Evolutionary conservation across 164 flowering plant species (phyloP).

Genomic region (Tetracentron sinense): DNA sequence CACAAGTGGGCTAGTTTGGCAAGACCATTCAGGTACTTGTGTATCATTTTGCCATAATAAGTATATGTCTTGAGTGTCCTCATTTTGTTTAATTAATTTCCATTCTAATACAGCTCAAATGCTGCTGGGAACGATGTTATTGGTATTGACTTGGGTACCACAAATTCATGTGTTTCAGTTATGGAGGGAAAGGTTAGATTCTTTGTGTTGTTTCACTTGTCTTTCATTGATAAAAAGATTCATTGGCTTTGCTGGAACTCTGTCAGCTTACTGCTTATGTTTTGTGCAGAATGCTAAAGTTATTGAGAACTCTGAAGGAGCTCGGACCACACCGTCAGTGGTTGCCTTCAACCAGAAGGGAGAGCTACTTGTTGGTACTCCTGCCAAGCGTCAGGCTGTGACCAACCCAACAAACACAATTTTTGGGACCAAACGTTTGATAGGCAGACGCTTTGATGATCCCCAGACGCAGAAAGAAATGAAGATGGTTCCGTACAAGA

Average conservation of each 20-base stretch:
- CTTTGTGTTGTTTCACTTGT: neutral
- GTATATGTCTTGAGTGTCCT: neutral
- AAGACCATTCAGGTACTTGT: slow-evolving; percentile 55
- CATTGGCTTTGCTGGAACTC: neutral
- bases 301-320: slow-evolving; percentile 68
- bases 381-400: slow-evolving; percentile 76
- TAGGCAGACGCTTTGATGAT: slow-evolving; percentile 66
- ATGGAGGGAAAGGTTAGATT: slow-evolving; percentile 75
- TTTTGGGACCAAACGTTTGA: slow-evolving; percentile 65
- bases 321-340: slow-evolving; percentile 71
- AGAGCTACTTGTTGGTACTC: slow-evolving; percentile 67
- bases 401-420: slow-evolving; percentile 66
- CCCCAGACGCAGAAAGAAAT: slow-evolving; percentile 66
- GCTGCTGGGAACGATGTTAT: slow-evolving; percentile 70
- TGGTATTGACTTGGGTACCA: slow-evolving; percentile 86
- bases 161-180: slow-evolving; percentile 75
- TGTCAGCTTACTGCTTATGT: neutral
- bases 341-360: slow-evolving; percentile 66
- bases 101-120: slow-evolving; percentile 36
- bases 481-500: slow-evolving; percentile 73
- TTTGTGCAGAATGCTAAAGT: slow-evolving; percentile 58
- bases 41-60: neutral
- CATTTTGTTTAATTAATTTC: neutral
- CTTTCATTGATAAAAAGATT: neutral
- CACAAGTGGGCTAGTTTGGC: slow-evolving; percentile 38